Conservation (phyloP, 2,329 filamentous ascomycete species). For the Rutstroemia sp. region DNA sequence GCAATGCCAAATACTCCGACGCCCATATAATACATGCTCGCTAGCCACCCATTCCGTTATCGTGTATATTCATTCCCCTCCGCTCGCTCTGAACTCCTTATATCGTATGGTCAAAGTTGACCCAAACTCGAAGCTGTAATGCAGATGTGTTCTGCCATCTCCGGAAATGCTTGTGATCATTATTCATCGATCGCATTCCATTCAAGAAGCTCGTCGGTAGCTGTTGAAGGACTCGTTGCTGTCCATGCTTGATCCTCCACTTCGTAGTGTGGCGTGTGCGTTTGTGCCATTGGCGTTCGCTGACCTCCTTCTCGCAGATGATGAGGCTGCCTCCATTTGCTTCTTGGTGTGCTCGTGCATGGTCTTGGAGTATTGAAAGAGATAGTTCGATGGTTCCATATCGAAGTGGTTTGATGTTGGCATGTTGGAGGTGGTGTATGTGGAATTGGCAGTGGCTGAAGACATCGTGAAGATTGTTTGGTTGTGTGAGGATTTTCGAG, state of each 20-base stretch:
- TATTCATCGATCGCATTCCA: no score
- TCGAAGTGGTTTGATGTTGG: background rate
- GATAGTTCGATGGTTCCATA: slow-evolving; percentile 1
- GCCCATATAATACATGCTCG: no score
- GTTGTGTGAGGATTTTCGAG: background rate
- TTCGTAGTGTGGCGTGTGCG: slow-evolving; percentile 10
- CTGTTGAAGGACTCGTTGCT: slow-evolving; percentile 34
- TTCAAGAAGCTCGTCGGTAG: background rate
- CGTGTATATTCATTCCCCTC: no score
- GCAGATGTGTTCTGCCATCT: no score
- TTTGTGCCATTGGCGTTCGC: slow-evolving; percentile 7
- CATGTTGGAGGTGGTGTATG: background rate
- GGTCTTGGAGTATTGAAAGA: slow-evolving; percentile 44
- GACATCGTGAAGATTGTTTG: background rate
- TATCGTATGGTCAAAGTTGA: no score
- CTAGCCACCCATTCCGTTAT: no score
- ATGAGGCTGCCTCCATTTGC: slow-evolving; percentile 53
- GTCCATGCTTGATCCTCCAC: slow-evolving; percentile 24
- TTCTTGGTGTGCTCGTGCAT: slow-evolving; percentile 60
- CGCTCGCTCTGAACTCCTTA: no score
- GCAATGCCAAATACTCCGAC: no score
- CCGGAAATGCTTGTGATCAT: no score
- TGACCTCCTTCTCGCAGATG: slow-evolving; percentile 32
- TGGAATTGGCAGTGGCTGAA: background rate
- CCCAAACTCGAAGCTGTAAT: no score